phyloP scores from a whole-genome alignment of 1,139 yeast species.

The Eremothecium coryli region DNA sequence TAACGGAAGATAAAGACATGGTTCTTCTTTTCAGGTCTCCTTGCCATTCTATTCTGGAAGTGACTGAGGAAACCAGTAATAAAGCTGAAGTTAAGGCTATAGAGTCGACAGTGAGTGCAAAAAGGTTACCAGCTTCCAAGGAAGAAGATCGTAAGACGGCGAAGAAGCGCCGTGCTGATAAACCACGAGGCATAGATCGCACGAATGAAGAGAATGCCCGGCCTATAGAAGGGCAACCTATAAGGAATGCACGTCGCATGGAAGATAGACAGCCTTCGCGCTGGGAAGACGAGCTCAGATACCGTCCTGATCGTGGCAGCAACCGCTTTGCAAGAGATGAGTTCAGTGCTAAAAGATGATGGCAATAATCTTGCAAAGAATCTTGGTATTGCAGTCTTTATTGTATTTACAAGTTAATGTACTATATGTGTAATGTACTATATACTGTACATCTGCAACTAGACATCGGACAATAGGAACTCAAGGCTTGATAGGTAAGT shows the following conservation, averaged over 20 bases:
- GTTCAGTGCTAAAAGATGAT: conserved; percentile 1
- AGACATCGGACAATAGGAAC: conserved; percentile 37
- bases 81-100: neutral
- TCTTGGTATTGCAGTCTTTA: too few species aligned
- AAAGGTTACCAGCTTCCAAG: neutral
- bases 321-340: conserved; percentile 2
- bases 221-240: neutral
- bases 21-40: neutral
- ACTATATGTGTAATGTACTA: too few species aligned
- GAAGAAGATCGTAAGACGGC: conserved; percentile 2
- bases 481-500: conserved; percentile 47
- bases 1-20: conserved; percentile 2
- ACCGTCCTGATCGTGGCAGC: neutral
- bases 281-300: neutral
- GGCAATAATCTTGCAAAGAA: too few species aligned
- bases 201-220: neutral
- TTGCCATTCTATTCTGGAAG: neutral
- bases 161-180: conserved; percentile 3
- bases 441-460: too few species aligned
- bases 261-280: neutral
- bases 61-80: neutral
- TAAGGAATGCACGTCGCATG: neutral
- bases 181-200: neutral
- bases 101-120: neutral
- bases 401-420: conserved; percentile 1